A percentile compares a stretch with the other conserved stretches of the same genome.
Conservation (phyloP, 495 filamentous ascomycete species). For the Neurospora sp. region DNA sequence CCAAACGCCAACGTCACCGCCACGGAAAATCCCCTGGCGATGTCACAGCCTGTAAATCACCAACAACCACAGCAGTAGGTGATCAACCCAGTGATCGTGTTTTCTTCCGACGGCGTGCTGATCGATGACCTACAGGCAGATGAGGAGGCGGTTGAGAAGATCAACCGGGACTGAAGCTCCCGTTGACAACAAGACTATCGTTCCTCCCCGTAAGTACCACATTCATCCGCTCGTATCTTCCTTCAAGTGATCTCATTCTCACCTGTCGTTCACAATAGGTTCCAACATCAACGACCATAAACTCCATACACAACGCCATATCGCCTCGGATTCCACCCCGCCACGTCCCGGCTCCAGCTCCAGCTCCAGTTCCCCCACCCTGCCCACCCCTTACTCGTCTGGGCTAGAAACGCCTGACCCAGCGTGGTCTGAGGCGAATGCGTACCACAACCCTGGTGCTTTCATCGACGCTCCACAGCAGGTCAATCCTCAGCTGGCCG, state of each 20-base stretch:
- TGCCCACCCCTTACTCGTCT: too few species aligned
- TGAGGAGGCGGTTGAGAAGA: background rate
- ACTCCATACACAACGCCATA: too few species aligned
- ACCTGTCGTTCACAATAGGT: background rate
- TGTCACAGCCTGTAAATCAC: background rate
- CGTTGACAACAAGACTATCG: background rate
- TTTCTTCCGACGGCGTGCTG: background rate
- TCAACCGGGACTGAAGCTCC: background rate
- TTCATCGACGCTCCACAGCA: conserved; percentile 8
- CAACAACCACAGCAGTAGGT: background rate
- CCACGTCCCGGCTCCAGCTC: too few species aligned
- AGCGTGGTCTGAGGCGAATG: too few species aligned
- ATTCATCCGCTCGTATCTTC: background rate
- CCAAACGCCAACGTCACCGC: background rate
- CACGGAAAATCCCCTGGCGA: background rate
- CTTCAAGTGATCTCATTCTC: background rate
- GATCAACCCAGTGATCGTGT: background rate
- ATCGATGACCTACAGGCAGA: background rate
- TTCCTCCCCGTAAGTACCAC: background rate
- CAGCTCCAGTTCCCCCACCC: too few species aligned
- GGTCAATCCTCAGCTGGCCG: conserved; percentile 14
- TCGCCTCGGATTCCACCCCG: too few species aligned
- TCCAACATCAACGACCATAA: too few species aligned
- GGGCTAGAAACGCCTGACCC: too few species aligned
- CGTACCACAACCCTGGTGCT: conserved; percentile 11